Evolutionary conservation across 2,329 filamentous ascomycete species (phyloP).

Genomic region (Xylariomycetidae sp.): DNA sequence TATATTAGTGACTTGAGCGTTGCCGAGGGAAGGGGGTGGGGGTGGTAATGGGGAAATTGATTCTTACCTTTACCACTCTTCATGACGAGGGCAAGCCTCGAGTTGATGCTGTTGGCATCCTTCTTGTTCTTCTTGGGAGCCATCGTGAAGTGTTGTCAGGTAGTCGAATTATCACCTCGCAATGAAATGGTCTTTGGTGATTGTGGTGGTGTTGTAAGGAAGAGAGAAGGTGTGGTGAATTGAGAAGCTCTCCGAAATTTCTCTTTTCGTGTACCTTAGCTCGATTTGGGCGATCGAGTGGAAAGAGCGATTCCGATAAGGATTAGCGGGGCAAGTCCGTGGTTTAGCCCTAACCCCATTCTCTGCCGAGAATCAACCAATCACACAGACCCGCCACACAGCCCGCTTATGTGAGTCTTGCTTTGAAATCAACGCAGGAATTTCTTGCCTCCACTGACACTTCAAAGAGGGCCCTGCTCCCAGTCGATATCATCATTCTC

Average conservation of each 20-base stretch:
- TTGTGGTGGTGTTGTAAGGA: conserved; percentile 4
- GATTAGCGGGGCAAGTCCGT: conserved; percentile 5
- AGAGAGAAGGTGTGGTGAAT: conserved; percentile 8
- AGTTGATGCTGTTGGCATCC: conserved; percentile 69
- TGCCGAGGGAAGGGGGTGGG: too few relatives aligned
- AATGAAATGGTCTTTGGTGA: conserved; percentile 3
- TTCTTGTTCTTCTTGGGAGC: conserved; percentile 78
- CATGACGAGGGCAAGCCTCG: conserved; percentile 39
- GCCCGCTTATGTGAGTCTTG: conserved; percentile 29
- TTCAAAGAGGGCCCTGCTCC: conserved; percentile 29
- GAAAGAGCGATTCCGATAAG: too few relatives aligned
- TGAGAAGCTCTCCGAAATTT: conserved; percentile 1
- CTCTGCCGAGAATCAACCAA: conserved; percentile 15
- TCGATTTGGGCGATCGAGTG: too few relatives aligned
- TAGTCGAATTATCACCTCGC: conserved; percentile 14
- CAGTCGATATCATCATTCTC: conserved; percentile 30
- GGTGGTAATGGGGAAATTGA: too few relatives aligned
- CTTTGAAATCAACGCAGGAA: conserved; percentile 51
- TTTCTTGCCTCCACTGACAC: conserved; percentile 20
- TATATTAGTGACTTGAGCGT: too few relatives aligned
- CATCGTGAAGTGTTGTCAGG: conserved; percentile 51
- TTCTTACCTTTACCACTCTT: conserved; percentile 49
- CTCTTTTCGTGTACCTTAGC: conserved; percentile 5
- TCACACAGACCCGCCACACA: conserved; percentile 6
- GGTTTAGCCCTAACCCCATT: conserved; percentile 34